phyloP scores from a whole-genome alignment of 208 protist species.

The Novymonas esmeraldas region DNA sequence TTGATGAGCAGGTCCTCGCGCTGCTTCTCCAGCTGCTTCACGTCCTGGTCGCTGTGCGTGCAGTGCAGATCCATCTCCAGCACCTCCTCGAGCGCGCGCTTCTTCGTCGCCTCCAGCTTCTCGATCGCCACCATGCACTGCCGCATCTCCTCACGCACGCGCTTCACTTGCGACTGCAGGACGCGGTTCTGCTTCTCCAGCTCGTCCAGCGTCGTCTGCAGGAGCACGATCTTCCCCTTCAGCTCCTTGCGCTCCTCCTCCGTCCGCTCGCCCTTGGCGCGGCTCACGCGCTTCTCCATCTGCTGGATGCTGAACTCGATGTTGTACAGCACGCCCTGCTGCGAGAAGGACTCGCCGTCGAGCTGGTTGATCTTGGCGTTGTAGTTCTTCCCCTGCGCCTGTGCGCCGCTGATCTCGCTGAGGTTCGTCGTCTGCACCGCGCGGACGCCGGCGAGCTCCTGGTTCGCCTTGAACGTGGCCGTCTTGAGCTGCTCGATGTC shows the following conservation, averaged over 20 bases:
- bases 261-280: constrained; percentile 88
- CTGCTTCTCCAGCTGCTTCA: constrained; percentile 45
- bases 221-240: constrained; percentile 83
- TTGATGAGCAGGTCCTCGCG: constrained; percentile 85
- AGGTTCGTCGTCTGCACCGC: constrained; percentile 67
- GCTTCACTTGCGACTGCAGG: constrained; percentile 90
- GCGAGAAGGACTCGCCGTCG: constrained; percentile 85
- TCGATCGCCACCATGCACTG: constrained; percentile 62
- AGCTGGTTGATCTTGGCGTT: constrained; percentile 81
- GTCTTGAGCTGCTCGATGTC: constrained; percentile 87
- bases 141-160: constrained; percentile 84
- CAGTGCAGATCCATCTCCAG: constrained; percentile 86
- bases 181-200: constrained; percentile 75
- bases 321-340: constrained; percentile 94
- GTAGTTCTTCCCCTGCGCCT: constrained; percentile 89
- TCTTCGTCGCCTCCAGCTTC: constrained; percentile 56
- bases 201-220: constrained; percentile 86
- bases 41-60: constrained; percentile 67
- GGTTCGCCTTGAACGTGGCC: constrained; percentile 79
- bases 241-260: constrained; percentile 91
- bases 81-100: constrained; percentile 54
- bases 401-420: constrained; percentile 84
- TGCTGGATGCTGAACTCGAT: constrained; percentile 95
- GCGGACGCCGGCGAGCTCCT: constrained; percentile 73
- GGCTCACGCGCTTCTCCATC: constrained; percentile 94